Percentiles rank a stretch among this genome's conserved stretches.
Evolutionary conservation across 441 rosid species (phyloP).

Genomic region (Sinapis alba): DNA sequence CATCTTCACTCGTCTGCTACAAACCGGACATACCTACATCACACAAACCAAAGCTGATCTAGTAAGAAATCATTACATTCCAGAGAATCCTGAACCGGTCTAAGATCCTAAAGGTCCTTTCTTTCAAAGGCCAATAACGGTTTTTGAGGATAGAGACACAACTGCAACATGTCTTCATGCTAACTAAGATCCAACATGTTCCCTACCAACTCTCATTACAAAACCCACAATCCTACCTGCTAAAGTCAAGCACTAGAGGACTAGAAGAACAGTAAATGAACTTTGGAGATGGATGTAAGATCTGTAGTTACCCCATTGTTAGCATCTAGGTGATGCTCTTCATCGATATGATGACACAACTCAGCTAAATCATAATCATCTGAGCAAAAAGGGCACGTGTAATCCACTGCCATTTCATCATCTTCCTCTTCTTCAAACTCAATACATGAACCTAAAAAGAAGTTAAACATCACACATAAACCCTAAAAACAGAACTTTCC

Average conservation of each 20-base stretch:
- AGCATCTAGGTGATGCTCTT: constrained; percentile 57
- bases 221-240: too few relatives aligned
- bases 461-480: constrained; percentile 6
- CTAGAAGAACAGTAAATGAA: not conserved
- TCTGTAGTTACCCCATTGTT: constrained; percentile 52
- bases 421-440: constrained; percentile 63
- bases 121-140: too few relatives aligned
- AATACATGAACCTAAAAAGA: constrained; percentile 45
- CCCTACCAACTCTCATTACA: too few relatives aligned
- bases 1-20: constrained; percentile 38
- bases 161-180: too few relatives aligned
- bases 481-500: too few relatives aligned
- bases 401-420: constrained; percentile 46
- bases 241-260: constrained; percentile 14
- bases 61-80: too few relatives aligned
- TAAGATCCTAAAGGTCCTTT: too few relatives aligned
- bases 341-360: constrained; percentile 64
- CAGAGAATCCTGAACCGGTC: too few relatives aligned
- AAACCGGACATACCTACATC: constrained; percentile 41
- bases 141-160: too few relatives aligned
- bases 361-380: constrained; percentile 66
- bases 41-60: constrained; percentile 21
- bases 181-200: too few relatives aligned
- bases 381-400: constrained; percentile 61
- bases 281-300: not conserved